A percentile compares a stretch with the other conserved stretches of the same genome.
These are phyloP conservation scores for Verbena officinalis DNA, from an alignment of 257 asterid species.

Conservation along the genomic window DNA sequence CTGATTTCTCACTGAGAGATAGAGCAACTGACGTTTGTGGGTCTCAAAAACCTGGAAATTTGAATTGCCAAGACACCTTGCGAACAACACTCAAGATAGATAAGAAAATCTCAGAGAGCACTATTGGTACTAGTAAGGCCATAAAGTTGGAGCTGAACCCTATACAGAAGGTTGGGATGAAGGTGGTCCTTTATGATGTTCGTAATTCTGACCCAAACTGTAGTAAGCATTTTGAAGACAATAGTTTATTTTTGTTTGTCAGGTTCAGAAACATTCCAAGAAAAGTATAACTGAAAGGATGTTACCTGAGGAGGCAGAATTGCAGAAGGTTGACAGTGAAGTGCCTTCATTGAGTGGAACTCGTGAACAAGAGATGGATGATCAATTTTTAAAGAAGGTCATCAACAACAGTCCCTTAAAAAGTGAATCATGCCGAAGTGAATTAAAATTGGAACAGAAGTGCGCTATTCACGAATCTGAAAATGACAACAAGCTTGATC, in stretches of 20 bases:
- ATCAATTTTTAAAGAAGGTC: constrained; percentile 17
- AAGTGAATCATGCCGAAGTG: constrained; percentile 34
- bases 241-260: constrained; percentile 27
- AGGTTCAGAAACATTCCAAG: constrained; percentile 33
- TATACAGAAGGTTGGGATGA: constrained; percentile 35
- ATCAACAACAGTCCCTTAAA: constrained; percentile 29
- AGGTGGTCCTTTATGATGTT: constrained; percentile 35
- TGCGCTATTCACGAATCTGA: constrained; percentile 31
- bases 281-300: constrained; percentile 22
- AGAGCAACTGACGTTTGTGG: constrained; percentile 39
- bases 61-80: constrained; percentile 39
- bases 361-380: constrained; percentile 32
- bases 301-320: constrained; percentile 38
- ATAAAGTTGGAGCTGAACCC: constrained; percentile 32
- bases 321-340: constrained; percentile 41
- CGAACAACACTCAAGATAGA: constrained; percentile 34
- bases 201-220: constrained; percentile 27
- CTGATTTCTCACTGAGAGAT: constrained; percentile 40
- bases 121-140: constrained; percentile 32
- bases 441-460: constrained; percentile 29
- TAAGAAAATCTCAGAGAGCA: constrained; percentile 28
- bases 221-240: constrained; percentile 27
- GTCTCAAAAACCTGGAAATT: constrained; percentile 40
- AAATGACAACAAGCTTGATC: constrained; percentile 28
- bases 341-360: constrained; percentile 34